phyloP scores from a whole-genome alignment of 2,329 filamentous ascomycete species.

The Alternaria conjuncta region DNA sequence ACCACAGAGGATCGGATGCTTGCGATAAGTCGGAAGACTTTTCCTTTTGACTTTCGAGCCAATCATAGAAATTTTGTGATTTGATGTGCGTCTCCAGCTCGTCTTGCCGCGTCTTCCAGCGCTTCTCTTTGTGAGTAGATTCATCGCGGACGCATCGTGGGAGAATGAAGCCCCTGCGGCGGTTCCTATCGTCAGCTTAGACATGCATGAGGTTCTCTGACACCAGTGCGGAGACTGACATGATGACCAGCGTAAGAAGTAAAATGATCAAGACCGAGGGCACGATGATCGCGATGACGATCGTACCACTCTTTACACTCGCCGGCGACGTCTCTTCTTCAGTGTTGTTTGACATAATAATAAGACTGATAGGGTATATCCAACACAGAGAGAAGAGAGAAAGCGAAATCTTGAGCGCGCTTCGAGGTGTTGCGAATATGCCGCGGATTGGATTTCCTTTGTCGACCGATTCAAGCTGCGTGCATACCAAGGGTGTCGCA shows the following conservation, averaged over 20 bases:
- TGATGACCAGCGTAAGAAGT: constrained; percentile 36
- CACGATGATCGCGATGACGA: constrained; percentile 40
- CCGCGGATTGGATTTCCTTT: constrained; percentile 2
- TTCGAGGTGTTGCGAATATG: constrained; percentile 5
- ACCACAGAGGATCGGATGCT: constrained; percentile 37
- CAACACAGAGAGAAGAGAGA: neutral
- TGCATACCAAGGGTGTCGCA: constrained; percentile 22
- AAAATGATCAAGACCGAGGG: constrained; percentile 41
- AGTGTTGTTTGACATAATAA: constrained; percentile 23
- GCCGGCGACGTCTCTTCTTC: neutral
- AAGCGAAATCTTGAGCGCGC: neutral
- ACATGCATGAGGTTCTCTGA: neutral
- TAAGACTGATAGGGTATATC: neutral
- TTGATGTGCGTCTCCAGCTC: constrained; percentile 42
- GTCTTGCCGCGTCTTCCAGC: constrained; percentile 35
- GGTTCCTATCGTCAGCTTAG: constrained; percentile 19
- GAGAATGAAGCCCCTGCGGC: constrained; percentile 32
- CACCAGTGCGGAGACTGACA: constrained; percentile 26
- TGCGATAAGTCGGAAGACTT: constrained; percentile 21
- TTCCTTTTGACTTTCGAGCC: constrained; percentile 35
- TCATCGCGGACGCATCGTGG: constrained; percentile 21
- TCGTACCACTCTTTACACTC: constrained; percentile 16
- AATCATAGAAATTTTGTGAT: constrained; percentile 42
- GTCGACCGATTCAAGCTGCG: constrained; percentile 17
- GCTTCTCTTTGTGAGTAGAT: constrained; percentile 25